Percentiles rank a stretch among this genome's conserved stretches.
Conservation (phyloP, 352 stramenopile species). For the Pythium coloratum region DNA sequence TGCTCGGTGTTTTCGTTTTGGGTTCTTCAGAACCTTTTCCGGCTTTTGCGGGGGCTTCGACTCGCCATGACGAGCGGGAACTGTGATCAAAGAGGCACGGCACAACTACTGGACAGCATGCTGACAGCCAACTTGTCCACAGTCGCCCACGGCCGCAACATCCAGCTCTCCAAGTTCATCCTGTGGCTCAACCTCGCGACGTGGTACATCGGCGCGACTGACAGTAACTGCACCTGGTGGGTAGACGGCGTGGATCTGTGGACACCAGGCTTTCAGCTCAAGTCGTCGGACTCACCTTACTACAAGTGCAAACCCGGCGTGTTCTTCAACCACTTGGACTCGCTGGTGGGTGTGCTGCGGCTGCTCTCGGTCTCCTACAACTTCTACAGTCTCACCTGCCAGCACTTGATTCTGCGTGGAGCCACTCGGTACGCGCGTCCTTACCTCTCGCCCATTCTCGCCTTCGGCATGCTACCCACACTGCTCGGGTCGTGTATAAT, state of each 20-base stretch:
- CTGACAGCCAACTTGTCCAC: constrained; percentile 24
- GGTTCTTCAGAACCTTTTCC: constrained; percentile 6
- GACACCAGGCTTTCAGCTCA: constrained; percentile 17
- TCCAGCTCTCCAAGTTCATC: constrained; percentile 22
- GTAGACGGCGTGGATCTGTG: constrained; percentile 23
- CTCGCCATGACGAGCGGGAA: not conserved
- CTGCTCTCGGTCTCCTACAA: constrained; percentile 26
- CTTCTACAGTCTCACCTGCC: constrained; percentile 25
- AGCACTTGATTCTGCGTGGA: constrained; percentile 17
- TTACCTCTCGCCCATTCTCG: constrained; percentile 11
- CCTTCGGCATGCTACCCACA: constrained; percentile 22
- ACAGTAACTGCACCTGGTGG: constrained; percentile 27
- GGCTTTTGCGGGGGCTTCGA: not conserved
- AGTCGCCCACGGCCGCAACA: constrained; percentile 19
- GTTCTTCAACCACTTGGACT: not conserved
- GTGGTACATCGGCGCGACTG: constrained; percentile 27
- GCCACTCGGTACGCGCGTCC: constrained; percentile 12
- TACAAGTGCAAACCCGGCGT: constrained; percentile 23
- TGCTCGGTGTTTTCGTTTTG: constrained; percentile 14
- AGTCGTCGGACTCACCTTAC: constrained; percentile 19
- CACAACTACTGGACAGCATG: constrained; percentile 13
- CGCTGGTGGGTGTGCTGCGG: constrained; percentile 7
- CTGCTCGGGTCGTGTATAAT: constrained; percentile 9
- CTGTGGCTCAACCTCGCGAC: constrained; percentile 21
- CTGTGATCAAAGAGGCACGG: not conserved